Evolutionary conservation across 2,329 filamentous ascomycete species (phyloP).

Genomic region (Ceratocystis destructans): DNA sequence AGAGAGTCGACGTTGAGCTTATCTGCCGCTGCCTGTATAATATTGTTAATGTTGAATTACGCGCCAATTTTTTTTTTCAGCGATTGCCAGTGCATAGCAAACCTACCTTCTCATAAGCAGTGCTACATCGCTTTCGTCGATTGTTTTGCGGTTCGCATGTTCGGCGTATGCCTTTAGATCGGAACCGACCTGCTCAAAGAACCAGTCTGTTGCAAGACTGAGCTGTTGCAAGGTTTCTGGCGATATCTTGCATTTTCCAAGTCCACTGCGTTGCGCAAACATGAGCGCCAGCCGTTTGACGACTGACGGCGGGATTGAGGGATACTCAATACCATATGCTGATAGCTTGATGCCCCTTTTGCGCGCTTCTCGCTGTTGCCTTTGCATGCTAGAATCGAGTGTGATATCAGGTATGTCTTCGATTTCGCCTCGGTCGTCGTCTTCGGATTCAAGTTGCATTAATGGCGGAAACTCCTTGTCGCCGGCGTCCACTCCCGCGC

Average conservation of each 20-base stretch:
- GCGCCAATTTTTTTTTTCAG: not conserved
- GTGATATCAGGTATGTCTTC: conserved; percentile 11
- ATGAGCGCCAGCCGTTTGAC: conserved; percentile 61
- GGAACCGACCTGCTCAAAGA: conserved; percentile 75
- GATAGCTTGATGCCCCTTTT: conserved; percentile 46
- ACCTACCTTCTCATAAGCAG: conserved; percentile 71
- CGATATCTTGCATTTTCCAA: conserved; percentile 53
- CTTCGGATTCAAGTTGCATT: conserved; percentile 15
- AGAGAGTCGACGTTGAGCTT: conserved; percentile 56
- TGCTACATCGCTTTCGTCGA: conserved; percentile 72
- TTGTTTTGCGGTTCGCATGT: conserved; percentile 70
- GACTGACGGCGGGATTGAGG: conserved; percentile 56
- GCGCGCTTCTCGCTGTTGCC: conserved; percentile 20
- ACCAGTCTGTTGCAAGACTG: conserved; percentile 75
- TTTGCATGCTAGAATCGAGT: conserved; percentile 7
- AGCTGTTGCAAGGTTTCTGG: conserved; percentile 62
- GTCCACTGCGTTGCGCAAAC: conserved; percentile 53
- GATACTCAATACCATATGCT: conserved; percentile 59
- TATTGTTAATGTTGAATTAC: conserved; percentile 24
- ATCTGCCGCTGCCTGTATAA: conserved; percentile 60
- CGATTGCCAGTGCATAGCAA: conserved; percentile 17
- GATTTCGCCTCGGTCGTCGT: conserved; percentile 17
- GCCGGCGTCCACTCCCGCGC: not conserved
- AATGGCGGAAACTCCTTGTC: conserved; percentile 10
- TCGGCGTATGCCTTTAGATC: conserved; percentile 67